Percentiles rank a stretch among this genome's conserved stretches.
Conservation (phyloP, 2,329 filamentous ascomycete genomes). For the Oidium heveae region DNA sequence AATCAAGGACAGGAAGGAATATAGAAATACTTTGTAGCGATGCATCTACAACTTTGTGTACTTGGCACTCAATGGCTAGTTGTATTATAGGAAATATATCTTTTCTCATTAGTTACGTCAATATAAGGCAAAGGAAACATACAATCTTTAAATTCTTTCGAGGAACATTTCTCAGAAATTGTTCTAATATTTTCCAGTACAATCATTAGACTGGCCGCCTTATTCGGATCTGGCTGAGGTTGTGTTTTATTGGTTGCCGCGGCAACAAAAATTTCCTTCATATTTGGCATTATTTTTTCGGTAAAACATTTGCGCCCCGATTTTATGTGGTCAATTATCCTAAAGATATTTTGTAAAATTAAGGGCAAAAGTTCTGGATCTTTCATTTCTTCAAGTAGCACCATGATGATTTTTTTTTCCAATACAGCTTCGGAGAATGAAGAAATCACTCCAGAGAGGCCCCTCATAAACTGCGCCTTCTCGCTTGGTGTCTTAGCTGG, state of each 20-base stretch:
- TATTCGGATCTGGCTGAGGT: conserved; percentile 53
- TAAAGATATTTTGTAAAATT: conserved; percentile 79
- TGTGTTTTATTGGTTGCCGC: conserved; percentile 24
- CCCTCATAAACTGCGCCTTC: conserved; percentile 77
- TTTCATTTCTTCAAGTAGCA: conserved; percentile 77
- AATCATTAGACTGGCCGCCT: conserved; percentile 79
- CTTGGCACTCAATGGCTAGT: conserved; percentile 65
- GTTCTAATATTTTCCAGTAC: conserved; percentile 59
- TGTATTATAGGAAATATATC: conserved; percentile 74
- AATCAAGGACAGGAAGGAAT: conserved; percentile 75
- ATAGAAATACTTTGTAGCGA: conserved; percentile 53
- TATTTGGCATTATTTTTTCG: conserved; percentile 60
- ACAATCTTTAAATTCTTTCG: conserved; percentile 90
- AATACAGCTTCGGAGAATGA: conserved; percentile 86
- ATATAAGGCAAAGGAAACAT: conserved; percentile 13
- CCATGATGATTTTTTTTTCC: conserved; percentile 81
- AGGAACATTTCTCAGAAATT: conserved; percentile 57
- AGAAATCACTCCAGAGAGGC: conserved; percentile 61
- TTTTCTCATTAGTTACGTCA: conserved; percentile 15
- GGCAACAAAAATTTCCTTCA: conserved; percentile 60
- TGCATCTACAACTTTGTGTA: conserved; percentile 70
- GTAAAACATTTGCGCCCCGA: conserved; percentile 55
- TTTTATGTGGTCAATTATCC: conserved; percentile 58
- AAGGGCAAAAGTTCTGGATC: conserved; percentile 66
- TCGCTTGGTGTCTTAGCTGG: conserved; percentile 80